phyloP scores from a whole-genome alignment of 768 basidiomycete genomes.

The Mycena galopus region DNA sequence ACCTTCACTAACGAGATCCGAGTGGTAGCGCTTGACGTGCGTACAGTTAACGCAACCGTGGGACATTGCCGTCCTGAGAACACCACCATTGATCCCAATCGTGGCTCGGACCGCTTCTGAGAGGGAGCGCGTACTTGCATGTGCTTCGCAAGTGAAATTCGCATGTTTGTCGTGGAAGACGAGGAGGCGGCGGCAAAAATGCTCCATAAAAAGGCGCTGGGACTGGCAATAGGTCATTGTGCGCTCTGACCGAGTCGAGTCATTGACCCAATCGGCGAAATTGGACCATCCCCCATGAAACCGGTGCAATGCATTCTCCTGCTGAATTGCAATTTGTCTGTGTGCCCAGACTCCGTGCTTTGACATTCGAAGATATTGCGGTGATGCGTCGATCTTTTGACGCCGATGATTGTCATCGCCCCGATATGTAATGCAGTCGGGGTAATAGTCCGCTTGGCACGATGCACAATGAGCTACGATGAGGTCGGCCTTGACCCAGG shows the following conservation, averaged over 20 bases:
- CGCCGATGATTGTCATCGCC: neutral
- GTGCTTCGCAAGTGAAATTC: neutral
- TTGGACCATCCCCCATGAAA: constrained; percentile 9
- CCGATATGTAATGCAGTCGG: neutral
- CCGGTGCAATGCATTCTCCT: neutral
- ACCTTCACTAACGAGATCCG: neutral
- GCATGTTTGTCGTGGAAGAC: neutral
- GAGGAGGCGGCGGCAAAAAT: neutral
- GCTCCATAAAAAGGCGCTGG: neutral
- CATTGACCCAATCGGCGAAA: neutral
- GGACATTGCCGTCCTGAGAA: neutral
- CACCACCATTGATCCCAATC: neutral
- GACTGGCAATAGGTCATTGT: neutral
- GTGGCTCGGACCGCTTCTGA: neutral
- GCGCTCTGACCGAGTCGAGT: neutral
- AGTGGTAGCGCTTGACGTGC: neutral
- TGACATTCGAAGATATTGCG: neutral
- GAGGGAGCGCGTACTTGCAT: neutral
- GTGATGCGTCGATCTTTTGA: neutral
- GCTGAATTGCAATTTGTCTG: neutral
- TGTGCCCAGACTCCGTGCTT: constrained; percentile 8
- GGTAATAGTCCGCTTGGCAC: neutral
- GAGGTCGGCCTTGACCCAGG: neutral
- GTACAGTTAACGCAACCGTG: neutral
- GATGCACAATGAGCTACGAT: neutral